Evolutionary conservation across 306 rosid genomes (phyloP), one percentile per base, ranked within the genome.

Genomic region (Lathyrus tuberosus): DNA sequence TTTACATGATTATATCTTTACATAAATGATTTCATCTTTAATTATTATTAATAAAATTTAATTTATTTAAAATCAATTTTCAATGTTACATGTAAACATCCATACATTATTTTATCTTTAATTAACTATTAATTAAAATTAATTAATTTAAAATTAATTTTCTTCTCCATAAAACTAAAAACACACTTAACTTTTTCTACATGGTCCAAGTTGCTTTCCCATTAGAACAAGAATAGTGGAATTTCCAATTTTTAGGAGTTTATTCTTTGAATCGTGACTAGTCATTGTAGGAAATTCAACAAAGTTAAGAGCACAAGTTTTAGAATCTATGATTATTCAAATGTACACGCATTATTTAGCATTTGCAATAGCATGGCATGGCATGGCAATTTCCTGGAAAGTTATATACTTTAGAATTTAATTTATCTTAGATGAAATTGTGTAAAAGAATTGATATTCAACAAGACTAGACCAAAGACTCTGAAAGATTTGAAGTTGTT

Each of bases 361-460:
- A 38, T 56, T 51, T 61, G 22, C 51, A 47, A 26, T 35, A 15
- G 42, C 17, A 65, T 37, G 24, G 37, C 37, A 52, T 16, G 15
- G 10, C 64, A n/a, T n/a, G n/a, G n/a, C n/a, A 69, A 61, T 69
- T 79, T 79, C 83, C 52, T 46, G 43, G 79, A 79, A 79, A 69
- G 52, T 66, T 57, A n/a, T n/a, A n/a, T n/a, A n/a, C n/a, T n/a
- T n/a, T n/a, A n/a, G n/a, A n/a, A n/a, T n/a, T n/a, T n/a, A n/a
- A 65, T 37, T 24, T 37, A 62, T 37, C 5, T 14, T 40, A 24
- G 35, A 35, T 75, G 71, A 43, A 67, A 52, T 41, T 20, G 61
- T 60, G 57, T 49, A 74, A 74, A 44, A 62, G 57, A 22, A 17
- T 20, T 20, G 67, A 38, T 37, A 40, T 62, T 62, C 68, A 62